Conservation (phyloP, 148 eudicot genomes). For the Nepenthes mirabilis region DNA sequence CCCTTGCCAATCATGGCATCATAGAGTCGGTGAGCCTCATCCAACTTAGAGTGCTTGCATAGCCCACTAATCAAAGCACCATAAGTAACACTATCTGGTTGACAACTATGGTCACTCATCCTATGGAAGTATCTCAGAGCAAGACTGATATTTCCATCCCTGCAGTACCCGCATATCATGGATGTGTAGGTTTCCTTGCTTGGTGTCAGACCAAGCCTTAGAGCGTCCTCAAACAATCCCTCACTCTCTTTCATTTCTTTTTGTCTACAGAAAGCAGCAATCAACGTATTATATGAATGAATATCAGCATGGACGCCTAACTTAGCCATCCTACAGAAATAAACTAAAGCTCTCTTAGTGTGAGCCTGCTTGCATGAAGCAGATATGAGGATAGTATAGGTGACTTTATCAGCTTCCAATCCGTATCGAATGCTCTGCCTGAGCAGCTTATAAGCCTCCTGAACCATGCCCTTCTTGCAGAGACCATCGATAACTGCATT, state of each 20-base stretch:
- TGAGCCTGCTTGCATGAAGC: constrained; percentile 48
- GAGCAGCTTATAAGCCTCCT: constrained; percentile 50
- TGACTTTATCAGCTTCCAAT: constrained; percentile 57
- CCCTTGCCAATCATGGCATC: constrained; percentile 54
- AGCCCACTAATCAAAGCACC: constrained; percentile 82
- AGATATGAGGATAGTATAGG: constrained; percentile 69
- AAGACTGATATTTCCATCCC: constrained; percentile 24
- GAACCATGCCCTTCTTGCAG: constrained; percentile 52
- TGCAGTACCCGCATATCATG: constrained; percentile 74
- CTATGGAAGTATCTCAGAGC: constrained; percentile 39
- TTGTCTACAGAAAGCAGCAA: constrained; percentile 47
- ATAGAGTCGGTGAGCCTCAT: constrained; percentile 58
- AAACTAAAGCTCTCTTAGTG: constrained; percentile 22
- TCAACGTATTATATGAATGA: constrained; percentile 51
- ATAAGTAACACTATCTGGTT: constrained; percentile 64
- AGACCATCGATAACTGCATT: constrained; percentile 59
- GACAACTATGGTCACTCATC: constrained; percentile 59
- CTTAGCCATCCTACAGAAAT: constrained; percentile 51
- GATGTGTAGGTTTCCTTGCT: constrained; percentile 74
- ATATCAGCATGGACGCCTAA: constrained; percentile 55
- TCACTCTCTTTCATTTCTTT: constrained; percentile 56
- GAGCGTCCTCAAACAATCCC: constrained; percentile 43
- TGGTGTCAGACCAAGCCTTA: constrained; percentile 47
- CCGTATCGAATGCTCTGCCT: constrained; percentile 22
- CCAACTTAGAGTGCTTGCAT: constrained; percentile 60